Evolutionary conservation across 495 filamentous ascomycete species (phyloP), one percentile per base, ranked within the genome.

Genomic region (Ascodesmis nigricans): DNA sequence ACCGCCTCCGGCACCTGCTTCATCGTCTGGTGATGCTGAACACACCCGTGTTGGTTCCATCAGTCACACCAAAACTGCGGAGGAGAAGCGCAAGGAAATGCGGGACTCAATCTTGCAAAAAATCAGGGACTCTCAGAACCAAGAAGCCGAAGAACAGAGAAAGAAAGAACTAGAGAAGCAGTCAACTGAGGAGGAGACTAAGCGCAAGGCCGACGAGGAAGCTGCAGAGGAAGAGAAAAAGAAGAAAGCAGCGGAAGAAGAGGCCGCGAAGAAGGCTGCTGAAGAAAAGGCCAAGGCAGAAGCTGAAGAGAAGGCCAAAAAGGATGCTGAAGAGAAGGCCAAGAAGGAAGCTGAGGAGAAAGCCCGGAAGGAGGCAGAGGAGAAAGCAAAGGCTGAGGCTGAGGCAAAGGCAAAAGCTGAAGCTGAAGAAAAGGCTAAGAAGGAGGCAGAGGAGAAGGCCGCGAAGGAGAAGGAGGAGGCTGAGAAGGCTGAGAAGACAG

Each of bases 61-160:
- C 27, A 75, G 65, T 48, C 65, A 68, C 51, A 57, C 51, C 10
- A 76, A 75, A 62, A 71, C 70, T 2, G 65, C 67, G 23, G 73
- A 75, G 44, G 74, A 84, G 52, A 75, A 65, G 52, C 67, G 71
- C 49, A 63, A 66, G 32, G 72, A 75, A 34, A 60, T 78, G 55
- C 64, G 67, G 45, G 71, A 74, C n/a, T n/a, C 15, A 64, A 68
- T 13, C 68, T 80, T 39, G 67, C 68, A 35, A 60, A 60, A 31
- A 71, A 71, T 6, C 5, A 13, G 5, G 5, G 5, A 30, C 6
- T 32, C 60, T 66, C 43, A 58, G 63, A 15, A 64, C 66, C 60
- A 18, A 55, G 63, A 39, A 61, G 60, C 46, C 62, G 62, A 26
- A 54, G 60, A 45, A 58, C 58, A 39, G 56, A 63, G 24, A 66